Base-by-base conservation (phyloP, 345 rosid species). In the Hibiscus tridactylites region DNA sequence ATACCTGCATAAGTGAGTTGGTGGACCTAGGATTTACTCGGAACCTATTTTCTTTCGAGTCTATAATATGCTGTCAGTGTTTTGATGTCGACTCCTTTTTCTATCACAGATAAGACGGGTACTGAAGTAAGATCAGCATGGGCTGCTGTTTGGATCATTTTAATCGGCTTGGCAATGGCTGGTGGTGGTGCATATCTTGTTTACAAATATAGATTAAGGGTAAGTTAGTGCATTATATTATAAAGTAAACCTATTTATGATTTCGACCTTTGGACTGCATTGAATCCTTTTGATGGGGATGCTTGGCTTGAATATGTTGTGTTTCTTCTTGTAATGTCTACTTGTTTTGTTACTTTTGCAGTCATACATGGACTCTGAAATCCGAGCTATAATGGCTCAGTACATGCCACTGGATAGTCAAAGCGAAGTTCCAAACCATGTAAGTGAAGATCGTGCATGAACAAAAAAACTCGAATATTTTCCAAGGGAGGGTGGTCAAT, bases 341-440 rank as follows among this genome's bases (percentile, higher is more conserved):
- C 56, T 50, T 50, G 47, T 15, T 50, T 16, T 50, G 13, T 72
- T 33, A 31, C 67, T 65, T 59, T 68, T 74, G 79, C 91, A 93
- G 98, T 85, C 83, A 42, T 91, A 93, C 90, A 93, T 93, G 98
- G 97, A 93, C 81, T 91, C 97, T 0, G 98, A 93, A 83, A 93
- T 93, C 77, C 85, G 98, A 78, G 98, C 97, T n/a, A 93, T 93
- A 72, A 89, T 93, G 98, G 96, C 98, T 24, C 98, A 93, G 77
- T 93, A 93, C 80, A 93, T 93, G 97, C 98, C 98, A 24, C 83
- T 91, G 52, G 97, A 93, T 47, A 91, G 89, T 79, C 98, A 93
- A 75, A 71, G 86, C 1, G 97, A 87, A 79, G 83, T 83, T 60
- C 92, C 80, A 1, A 89, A 86, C 74, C 93, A 89, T 39, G 77